Evolutionary conservation across 352 stramenopile genomes (phyloP).

Genomic region (Pythium coloratum): DNA sequence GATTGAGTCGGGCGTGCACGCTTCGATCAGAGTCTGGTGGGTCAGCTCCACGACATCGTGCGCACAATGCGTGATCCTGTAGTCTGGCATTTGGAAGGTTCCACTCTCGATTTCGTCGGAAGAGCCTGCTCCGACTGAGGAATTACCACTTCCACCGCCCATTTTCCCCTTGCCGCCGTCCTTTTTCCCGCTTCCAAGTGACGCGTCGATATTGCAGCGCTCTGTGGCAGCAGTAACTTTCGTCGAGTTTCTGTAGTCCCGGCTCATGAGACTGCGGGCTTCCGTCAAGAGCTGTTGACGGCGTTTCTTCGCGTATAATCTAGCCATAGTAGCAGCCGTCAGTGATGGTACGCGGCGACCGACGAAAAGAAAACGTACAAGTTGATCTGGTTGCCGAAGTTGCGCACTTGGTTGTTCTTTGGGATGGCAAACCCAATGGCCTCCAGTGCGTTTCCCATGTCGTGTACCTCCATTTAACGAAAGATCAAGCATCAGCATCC

Average conservation of each 20-base stretch:
- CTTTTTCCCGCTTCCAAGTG: constrained; percentile 33
- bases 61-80: constrained; percentile 52
- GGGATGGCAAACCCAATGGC: constrained; percentile 50
- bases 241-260: constrained; percentile 64
- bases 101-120: constrained; percentile 42
- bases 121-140: background rate
- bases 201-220: constrained; percentile 55
- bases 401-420: constrained; percentile 55
- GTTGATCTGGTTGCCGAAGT: constrained; percentile 58
- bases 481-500: background rate
- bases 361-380: constrained; percentile 36
- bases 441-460: constrained; percentile 49
- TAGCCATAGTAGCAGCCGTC: constrained; percentile 12
- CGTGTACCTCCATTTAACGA: constrained; percentile 36
- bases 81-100: constrained; percentile 67
- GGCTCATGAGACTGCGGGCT: constrained; percentile 53
- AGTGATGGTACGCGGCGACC: no score
- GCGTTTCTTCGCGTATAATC: constrained; percentile 70
- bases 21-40: constrained; percentile 67
- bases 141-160: background rate
- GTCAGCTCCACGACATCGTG: constrained; percentile 63
- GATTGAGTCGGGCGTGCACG: constrained; percentile 39
- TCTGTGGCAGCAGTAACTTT: constrained; percentile 51
- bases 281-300: constrained; percentile 55
- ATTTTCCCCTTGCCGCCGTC: constrained; percentile 35